Evolutionary conservation across 345 rosid species (phyloP), one percentile per base, ranked within the genome.

Genomic region (Isatis tinctoria): DNA sequence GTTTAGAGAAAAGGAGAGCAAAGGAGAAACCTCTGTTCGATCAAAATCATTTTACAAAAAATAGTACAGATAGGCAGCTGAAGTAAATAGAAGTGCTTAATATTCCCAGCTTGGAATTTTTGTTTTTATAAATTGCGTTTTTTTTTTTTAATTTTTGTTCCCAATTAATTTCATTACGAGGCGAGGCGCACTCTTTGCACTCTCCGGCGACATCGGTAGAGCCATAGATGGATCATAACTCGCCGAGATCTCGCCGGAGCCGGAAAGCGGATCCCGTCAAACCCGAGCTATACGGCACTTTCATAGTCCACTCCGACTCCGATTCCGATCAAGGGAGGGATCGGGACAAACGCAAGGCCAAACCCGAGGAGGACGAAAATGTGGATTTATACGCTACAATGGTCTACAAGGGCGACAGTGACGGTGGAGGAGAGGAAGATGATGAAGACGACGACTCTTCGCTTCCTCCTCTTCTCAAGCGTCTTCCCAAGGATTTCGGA

Each of bases 401-500:
- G 79, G 81, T 85, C 30, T 87, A 76, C 75, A 87, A 82, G 65
- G 81, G 80, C 14, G 80, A 73, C 47, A 68, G 72, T 39, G 82
- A 76, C 57, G 79, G 62, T 41, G 79, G 49, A 10, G 76, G 62
- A 27, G 83, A 80, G 35, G 87, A 70, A 44, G 76, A 70, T 13
- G 83, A 74, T 5, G 90, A 88, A 3, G 96, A 94, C 59, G 90
- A 92, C 57, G 89, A 92, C 28, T 79, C 89, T 17, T 69, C 85
- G 30, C 90, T 90, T 51, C 99, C 99, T 60, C 94, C 91, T 14
- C 97, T 95, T 9, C 91, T 95, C 79, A 88, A 87, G 69, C 92
- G 86, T 78, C 91, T 95, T 6, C 94, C 97, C 47, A 95, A 90
- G 58, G 98, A 90, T 78, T 90, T 92, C 68, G 99, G 96, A 0